phyloP scores from a whole-genome alignment of 2,329 filamentous ascomycete genomes.

The Chaetomium sp. region DNA sequence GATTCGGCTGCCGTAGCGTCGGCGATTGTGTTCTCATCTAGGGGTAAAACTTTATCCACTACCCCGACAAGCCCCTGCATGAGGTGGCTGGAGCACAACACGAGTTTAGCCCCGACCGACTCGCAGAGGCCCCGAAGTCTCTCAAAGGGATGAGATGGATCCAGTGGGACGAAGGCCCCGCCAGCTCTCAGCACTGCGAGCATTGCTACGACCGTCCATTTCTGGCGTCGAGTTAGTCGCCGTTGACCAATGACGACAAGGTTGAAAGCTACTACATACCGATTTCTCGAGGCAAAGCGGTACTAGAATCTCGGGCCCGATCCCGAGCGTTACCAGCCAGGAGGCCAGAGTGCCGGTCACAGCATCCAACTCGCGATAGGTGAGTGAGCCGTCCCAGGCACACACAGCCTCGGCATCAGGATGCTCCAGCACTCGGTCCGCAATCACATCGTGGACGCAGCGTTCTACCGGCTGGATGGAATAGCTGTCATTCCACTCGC shows the following conservation, averaged over 20 bases:
- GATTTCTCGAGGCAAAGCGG: slow-evolving; percentile 41
- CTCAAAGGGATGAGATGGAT: slow-evolving; percentile 34
- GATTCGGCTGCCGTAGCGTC: neutral
- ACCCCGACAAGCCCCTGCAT: slow-evolving; percentile 23
- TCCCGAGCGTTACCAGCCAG: slow-evolving; percentile 20
- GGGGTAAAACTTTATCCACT: slow-evolving; percentile 20
- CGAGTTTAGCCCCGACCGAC: slow-evolving; percentile 28
- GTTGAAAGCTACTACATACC: slow-evolving; percentile 21
- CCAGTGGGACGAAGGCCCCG: slow-evolving; percentile 34
- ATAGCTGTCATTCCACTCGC: slow-evolving; percentile 43
- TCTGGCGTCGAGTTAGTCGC: slow-evolving; percentile 17
- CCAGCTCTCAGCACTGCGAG: slow-evolving; percentile 36
- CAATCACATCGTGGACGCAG: slow-evolving; percentile 53
- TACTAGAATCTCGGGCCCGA: slow-evolving; percentile 38
- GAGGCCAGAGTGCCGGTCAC: slow-evolving; percentile 46
- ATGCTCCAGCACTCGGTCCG: slow-evolving; percentile 41
- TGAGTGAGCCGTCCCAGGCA: slow-evolving; percentile 55
- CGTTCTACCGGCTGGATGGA: slow-evolving; percentile 44
- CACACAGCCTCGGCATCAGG: slow-evolving; percentile 48
- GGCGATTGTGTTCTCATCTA: slow-evolving; percentile 20
- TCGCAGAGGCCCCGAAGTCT: slow-evolving; percentile 31
- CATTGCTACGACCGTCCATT: slow-evolving; percentile 35
- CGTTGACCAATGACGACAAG: neutral
- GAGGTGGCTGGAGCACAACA: slow-evolving; percentile 29
- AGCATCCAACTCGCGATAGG: slow-evolving; percentile 49